Conservation (phyloP, 2,329 filamentous ascomycete species). For the Lasiodiplodia sp. region DNA sequence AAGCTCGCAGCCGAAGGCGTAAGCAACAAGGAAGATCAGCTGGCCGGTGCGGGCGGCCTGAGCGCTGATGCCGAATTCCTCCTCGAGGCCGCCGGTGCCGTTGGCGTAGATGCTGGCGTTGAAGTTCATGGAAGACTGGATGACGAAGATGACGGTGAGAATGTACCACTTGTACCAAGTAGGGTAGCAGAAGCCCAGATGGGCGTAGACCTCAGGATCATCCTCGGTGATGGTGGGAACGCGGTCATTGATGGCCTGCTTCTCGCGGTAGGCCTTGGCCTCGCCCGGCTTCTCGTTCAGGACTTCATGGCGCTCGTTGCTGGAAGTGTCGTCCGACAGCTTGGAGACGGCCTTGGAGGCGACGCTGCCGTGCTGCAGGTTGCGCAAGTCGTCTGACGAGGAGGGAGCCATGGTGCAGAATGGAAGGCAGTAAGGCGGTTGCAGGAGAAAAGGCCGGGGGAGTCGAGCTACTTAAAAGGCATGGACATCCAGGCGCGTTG, state of each 20-base stretch:
- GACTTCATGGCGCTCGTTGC: slow-evolving; percentile 16
- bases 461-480: not conserved
- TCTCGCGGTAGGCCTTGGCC: slow-evolving; percentile 13
- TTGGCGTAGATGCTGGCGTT: slow-evolving; percentile 62
- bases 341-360: slow-evolving; percentile 15
- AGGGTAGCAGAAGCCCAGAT: slow-evolving; percentile 56
- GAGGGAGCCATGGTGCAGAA: slow-evolving; percentile 9
- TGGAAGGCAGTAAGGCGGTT: not conserved
- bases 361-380: slow-evolving; percentile 5
- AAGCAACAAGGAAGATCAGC: slow-evolving; percentile 59
- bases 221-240: slow-evolving; percentile 22
- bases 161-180: slow-evolving; percentile 60
- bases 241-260: slow-evolving; percentile 15
- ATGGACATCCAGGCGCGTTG: not conserved
- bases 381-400: slow-evolving; percentile 9
- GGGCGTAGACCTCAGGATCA: slow-evolving; percentile 45
- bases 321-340: slow-evolving; percentile 10
- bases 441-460: not conserved
- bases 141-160: slow-evolving; percentile 59
- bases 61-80: slow-evolving; percentile 56
- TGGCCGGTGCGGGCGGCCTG: slow-evolving; percentile 58
- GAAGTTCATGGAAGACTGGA: slow-evolving; percentile 63
- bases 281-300: slow-evolving; percentile 7
- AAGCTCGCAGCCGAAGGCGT: slow-evolving; percentile 60
- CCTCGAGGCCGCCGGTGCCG: slow-evolving; percentile 51